phyloP scores from a whole-genome alignment of 306 rosid genomes.

The Mimosa pudica region DNA sequence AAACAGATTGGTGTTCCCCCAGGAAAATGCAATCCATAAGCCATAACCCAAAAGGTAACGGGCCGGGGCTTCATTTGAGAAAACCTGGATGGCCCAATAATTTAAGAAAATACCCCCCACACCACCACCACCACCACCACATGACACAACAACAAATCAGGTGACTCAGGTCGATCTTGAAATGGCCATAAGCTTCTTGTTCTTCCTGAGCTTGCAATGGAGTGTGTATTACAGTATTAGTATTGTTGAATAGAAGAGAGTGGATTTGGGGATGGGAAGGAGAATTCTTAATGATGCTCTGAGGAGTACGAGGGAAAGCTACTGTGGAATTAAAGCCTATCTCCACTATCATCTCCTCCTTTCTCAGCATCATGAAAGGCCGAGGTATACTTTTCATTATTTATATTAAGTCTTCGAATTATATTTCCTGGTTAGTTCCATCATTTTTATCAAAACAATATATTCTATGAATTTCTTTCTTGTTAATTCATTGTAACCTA shows the following conservation, averaged over 20 bases:
- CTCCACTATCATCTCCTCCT: constrained; percentile 76
- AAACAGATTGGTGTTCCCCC: no score
- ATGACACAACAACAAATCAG: no score
- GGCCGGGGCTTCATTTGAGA: neutral
- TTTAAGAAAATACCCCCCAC: neutral
- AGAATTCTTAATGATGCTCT: constrained; percentile 66
- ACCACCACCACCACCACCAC: no score
- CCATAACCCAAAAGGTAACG: neutral
- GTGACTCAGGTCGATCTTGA: no score
- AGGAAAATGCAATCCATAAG: no score
- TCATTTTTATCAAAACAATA: neutral
- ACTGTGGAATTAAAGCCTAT: constrained; percentile 62
- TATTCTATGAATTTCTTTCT: neutral
- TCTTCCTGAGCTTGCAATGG: no score
- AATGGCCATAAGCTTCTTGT: no score
- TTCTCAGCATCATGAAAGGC: constrained; percentile 80
- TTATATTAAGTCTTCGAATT: neutral
- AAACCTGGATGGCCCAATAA: neutral
- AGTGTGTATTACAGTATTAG: neutral
- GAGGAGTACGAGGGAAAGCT: constrained; percentile 59
- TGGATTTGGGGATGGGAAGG: constrained; percentile 50
- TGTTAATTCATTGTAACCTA: neutral
- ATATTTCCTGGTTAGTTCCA: neutral
- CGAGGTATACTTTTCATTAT: constrained; percentile 49
- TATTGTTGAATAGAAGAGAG: neutral